These are phyloP conservation scores for Apophysomyces variabilis DNA, from an alignment of 371 early-diverging fungal species.

Conservation along the genomic window DNA sequence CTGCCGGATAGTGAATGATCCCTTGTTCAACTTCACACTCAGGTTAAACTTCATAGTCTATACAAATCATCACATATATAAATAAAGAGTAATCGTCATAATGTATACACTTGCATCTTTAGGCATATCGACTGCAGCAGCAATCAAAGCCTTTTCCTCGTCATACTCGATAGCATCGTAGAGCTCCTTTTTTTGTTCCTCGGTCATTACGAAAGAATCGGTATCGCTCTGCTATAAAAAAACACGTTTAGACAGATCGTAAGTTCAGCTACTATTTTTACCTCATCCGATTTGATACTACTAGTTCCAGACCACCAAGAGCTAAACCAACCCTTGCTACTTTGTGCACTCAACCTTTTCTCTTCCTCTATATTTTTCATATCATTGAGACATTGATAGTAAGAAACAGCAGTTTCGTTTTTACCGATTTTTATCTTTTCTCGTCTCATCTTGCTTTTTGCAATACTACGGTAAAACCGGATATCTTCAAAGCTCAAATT, in stretches of 20 bases:
- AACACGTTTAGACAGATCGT: not conserved
- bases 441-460: conserved; percentile 71
- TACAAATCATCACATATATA: not conserved
- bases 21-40: conserved; percentile 77
- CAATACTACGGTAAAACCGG: conserved; percentile 86
- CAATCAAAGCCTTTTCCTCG: conserved; percentile 70
- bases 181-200: conserved; percentile 83
- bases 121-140: conserved; percentile 73
- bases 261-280: not conserved
- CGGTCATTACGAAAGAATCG: conserved; percentile 56
- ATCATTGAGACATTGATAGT: not conserved
- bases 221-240: conserved; percentile 28
- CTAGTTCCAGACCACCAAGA: conserved; percentile 68
- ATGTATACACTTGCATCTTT: conserved; percentile 63
- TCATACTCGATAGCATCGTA: conserved; percentile 97
- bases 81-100: too few relatives aligned
- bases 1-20: conserved; percentile 83
- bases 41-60: conserved; percentile 70
- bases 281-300: conserved; percentile 2
- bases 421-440: conserved; percentile 74
- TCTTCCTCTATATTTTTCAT: conserved; percentile 29
- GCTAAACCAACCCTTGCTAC: conserved; percentile 57
- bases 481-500: conserved; percentile 89
- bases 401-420: conserved; percentile 9
- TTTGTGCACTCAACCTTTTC: conserved; percentile 31